A percentile compares a stretch with the other conserved stretches of the same genome.
Evolutionary conservation across 2,329 filamentous ascomycete species (phyloP).

Genomic region (Ceratocystis ficicola): DNA sequence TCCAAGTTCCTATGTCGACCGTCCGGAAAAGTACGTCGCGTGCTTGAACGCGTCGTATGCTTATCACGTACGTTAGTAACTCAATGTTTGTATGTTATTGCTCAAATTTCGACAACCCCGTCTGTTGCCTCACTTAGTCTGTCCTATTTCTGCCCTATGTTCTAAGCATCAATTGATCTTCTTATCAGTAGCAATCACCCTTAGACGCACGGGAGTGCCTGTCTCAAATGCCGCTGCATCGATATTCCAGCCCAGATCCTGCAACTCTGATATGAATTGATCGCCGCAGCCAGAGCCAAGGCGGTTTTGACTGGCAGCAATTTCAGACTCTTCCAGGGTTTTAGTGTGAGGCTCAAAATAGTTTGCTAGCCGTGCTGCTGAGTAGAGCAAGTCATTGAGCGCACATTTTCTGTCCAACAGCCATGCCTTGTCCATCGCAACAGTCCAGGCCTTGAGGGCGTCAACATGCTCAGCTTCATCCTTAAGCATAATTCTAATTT

Average conservation of each 20-base stretch:
- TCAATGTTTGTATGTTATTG: too few species aligned
- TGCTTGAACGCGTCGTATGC: neutral
- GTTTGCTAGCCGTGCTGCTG: neutral
- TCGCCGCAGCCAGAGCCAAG: constrained; percentile 20
- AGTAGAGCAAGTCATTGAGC: neutral
- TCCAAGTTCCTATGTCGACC: neutral
- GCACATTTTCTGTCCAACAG: constrained; percentile 24
- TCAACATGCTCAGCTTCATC: constrained; percentile 27
- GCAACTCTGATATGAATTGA: constrained; percentile 28
- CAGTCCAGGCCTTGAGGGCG: constrained; percentile 31
- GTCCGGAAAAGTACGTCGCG: neutral
- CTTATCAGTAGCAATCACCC: constrained; percentile 14
- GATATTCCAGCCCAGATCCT: constrained; percentile 30
- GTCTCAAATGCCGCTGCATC: constrained; percentile 31
- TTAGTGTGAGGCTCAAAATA: neutral
- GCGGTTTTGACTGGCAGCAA: neutral
- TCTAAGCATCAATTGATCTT: constrained; percentile 8
- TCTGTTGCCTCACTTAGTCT: neutral
- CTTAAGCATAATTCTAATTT: constrained; percentile 31
- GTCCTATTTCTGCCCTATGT: neutral
- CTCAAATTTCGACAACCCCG: too few species aligned
- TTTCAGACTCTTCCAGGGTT: neutral
- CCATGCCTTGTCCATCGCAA: constrained; percentile 32
- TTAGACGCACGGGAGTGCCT: constrained; percentile 29
- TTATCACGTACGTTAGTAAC: neutral